Evolutionary conservation across 75 land plant genomes (phyloP).

Genomic region (Chamaecyparis obtusa): DNA sequence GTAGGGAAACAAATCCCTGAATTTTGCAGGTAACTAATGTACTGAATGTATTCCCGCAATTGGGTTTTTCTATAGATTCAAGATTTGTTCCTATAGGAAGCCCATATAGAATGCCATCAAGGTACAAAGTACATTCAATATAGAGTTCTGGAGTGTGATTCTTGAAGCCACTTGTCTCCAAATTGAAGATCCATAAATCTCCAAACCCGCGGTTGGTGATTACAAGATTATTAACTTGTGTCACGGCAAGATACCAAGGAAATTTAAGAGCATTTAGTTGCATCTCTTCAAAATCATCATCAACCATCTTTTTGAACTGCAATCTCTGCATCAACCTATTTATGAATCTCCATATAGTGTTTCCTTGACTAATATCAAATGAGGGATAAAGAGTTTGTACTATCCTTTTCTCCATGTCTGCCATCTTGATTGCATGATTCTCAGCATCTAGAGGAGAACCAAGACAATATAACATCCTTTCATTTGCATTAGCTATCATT

Average conservation of each 20-base stretch:
- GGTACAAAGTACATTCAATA: no score
- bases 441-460: background rate
- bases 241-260: constrained; percentile 71
- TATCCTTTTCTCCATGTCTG: constrained; percentile 48
- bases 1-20: no score
- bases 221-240: constrained; percentile 28
- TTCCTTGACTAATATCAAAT: constrained; percentile 16
- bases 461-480: no score
- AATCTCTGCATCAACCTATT: constrained; percentile 46
- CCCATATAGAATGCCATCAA: no score
- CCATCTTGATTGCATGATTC: constrained; percentile 82
- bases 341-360: constrained; percentile 25
- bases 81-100: no score
- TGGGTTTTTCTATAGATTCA: no score
- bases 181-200: no score
- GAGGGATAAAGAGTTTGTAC: constrained; percentile 62
- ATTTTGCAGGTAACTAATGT: no score
- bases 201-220: constrained; percentile 47
- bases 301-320: constrained; percentile 28
- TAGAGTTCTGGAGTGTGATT: no score
- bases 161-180: no score
- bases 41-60: no score
- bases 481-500: no score
- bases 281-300: constrained; percentile 12
- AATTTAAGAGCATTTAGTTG: constrained; percentile 21